Base-by-base conservation (phyloP, 495 filamentous ascomycete genomes). In the Talaromyces stipitatus region DNA sequence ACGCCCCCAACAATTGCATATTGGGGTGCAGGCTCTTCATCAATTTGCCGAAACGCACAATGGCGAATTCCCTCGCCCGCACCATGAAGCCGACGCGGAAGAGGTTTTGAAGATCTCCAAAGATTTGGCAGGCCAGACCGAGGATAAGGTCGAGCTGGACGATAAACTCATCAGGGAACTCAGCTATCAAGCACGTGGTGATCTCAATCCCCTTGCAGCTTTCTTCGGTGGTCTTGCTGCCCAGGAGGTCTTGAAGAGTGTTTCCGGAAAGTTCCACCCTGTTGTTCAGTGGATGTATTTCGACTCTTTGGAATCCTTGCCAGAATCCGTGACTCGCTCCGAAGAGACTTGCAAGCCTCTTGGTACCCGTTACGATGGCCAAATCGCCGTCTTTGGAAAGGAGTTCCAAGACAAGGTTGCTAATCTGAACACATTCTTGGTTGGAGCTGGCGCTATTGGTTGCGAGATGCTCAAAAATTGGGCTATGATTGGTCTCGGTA, bases 401-500 rank as follows among this genome's bases (percentile, higher is more conserved):
- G 90, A 96, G 48, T 97, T 84, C 73, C 95, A 97, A 67, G 88
- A 96, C 33, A 97, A 95, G 77, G 77, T 99, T 61, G 78, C 86
- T 53, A 95, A 97, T 64, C 70, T 89, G 38, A 92, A 83, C 50
- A 80, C 96, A 64, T 99, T 99, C 78, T 79, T 99, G 22, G 95
- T 99, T 51, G 95, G 95, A 59, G 89, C 95, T 23, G 95, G 95
- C 59, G 95, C 95, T 57, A 99, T 99, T 68, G 95, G 95, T 29
- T 99, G 95, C 66, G 95, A 99, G 67, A 99, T 97, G 82, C 77
- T 99, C 55, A 99, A 99, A 82, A 97, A 97, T 69, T 99, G 95
- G 94, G 94, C 95, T 24, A 92, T 97, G 91, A 95, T 97, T 63
- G 95, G 95, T 58, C 78, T 99, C 50, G 92, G 86, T 38, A 89